Evolutionary conservation across 805 yeast genomes (phyloP).

Genomic region (Dipodascopsis uninucleata): DNA sequence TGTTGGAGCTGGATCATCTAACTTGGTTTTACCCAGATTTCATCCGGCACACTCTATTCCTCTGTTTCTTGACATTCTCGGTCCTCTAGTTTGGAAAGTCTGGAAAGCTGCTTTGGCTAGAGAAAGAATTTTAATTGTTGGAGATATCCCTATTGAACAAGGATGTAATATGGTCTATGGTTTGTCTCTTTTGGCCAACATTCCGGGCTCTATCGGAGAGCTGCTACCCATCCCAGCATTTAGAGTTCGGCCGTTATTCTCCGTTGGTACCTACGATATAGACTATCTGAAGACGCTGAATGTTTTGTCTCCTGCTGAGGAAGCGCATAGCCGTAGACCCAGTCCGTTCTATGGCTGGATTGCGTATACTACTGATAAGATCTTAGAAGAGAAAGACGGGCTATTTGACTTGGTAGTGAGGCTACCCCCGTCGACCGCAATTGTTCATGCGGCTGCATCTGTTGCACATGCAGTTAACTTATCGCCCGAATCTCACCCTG

Average conservation of each 20-base stretch:
- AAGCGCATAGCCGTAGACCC: constrained; percentile 14
- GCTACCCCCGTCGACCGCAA: constrained; percentile 20
- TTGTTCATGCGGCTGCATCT: constrained; percentile 19
- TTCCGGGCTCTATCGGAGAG: constrained; percentile 54
- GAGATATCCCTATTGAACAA: constrained; percentile 37
- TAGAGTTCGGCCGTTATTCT: constrained; percentile 21
- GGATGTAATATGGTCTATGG: constrained; percentile 54
- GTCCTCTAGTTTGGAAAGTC: constrained; percentile 61
- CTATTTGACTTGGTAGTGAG: constrained; percentile 18
- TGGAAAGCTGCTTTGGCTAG: constrained; percentile 64
- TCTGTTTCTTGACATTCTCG: constrained; percentile 47
- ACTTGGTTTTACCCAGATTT: constrained; percentile 17
- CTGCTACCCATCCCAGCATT: constrained; percentile 34
- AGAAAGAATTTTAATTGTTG: constrained; percentile 48
- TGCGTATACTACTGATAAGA: constrained; percentile 25
- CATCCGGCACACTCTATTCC: constrained; percentile 41
- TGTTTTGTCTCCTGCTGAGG: constrained; percentile 19
- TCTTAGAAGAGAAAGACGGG: constrained; percentile 15
- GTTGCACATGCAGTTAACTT: constrained; percentile 5
- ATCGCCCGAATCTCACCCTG: constrained; percentile 7
- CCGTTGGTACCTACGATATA: constrained; percentile 21
- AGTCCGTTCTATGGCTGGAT: constrained; percentile 25
- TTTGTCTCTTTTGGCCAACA: constrained; percentile 55
- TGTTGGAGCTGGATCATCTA: constrained; percentile 36
- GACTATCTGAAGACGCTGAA: constrained; percentile 19